Base-by-base conservation (phyloP, 2,329 filamentous ascomycete genomes). In the Shiraia sp. region DNA sequence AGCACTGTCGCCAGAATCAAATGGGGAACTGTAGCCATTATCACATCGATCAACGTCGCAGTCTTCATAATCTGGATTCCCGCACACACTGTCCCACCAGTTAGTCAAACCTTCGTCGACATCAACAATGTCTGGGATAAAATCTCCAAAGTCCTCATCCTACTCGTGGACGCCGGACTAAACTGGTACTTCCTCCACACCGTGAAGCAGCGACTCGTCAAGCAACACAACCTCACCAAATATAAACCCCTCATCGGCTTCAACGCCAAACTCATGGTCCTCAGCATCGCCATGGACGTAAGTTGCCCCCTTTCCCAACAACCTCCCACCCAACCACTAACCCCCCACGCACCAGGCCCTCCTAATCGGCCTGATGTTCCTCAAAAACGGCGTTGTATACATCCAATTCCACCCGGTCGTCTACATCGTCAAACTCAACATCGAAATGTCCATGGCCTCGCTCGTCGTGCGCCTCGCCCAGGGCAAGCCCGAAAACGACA, bases 11-110 rank as follows among this genome's bases (percentile, higher is more conserved):
- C 36, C 0, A 61, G 52, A 10, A 49, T 81, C 19, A 79, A 80
- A 63, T 78, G 73, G 74, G 68, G 68, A 1, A 73, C 73, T 0
- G 67, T 75, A 1, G 27, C 60, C 0, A 12, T 75, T 3, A 77
- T 81, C 36, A 75, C 72, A 1, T 23, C 63, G 9, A 75, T 81
- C 49, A 80, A 81, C 34, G 71, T 81, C 14, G 72, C 72, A 0
- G 79, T 81, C 10, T 80, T 78, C 42, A 69, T 63, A 35, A 79
- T 80, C 30, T 81, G 76, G 71, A 78, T 81, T 12, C 79, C 79
- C 0, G 63, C 76, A 1, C 73, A 76, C 1, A 70, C 50, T 1
- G 29, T 39, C 2, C 60, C 60, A 1, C 61, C 64, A 4, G 41
- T 52, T 16, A 72, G 63, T 24, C 34, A 68, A 2, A 57, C 52